Percentiles rank a stretch among this genome's conserved stretches.
phyloP scores from a whole-genome alignment of 2,329 filamentous ascomycete species.

The Talaromyces amestolkiae region DNA sequence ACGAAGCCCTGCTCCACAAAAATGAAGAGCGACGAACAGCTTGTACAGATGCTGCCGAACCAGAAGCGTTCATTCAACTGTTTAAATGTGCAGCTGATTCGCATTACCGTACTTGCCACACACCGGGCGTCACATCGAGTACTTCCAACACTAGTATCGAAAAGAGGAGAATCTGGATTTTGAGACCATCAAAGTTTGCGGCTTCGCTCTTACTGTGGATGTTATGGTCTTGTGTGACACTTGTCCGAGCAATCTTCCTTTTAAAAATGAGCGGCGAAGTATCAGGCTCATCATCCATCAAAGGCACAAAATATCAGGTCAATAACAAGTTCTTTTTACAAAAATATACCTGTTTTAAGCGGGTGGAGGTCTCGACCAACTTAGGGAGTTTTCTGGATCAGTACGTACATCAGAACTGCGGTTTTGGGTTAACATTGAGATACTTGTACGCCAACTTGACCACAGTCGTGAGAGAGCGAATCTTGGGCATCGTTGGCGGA shows the following conservation, averaged over 20 bases:
- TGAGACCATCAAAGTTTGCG: no score
- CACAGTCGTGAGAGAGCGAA: neutral
- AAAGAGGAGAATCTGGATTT: no score
- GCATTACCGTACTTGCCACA: neutral
- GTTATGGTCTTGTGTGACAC: neutral
- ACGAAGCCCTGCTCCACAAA: neutral
- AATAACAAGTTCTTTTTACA: neutral
- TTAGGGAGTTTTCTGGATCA: neutral
- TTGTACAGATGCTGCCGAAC: neutral
- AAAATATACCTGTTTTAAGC: neutral
- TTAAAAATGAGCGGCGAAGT: neutral
- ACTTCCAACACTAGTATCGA: neutral
- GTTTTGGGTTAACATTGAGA: neutral
- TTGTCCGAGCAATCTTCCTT: neutral
- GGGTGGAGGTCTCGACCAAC: neutral
- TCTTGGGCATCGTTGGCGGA: conserved; percentile 1
- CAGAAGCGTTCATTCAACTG: neutral
- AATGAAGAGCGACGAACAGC: neutral
- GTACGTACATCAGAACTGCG: neutral
- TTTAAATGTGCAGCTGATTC: conserved; percentile 3
- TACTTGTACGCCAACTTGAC: neutral
- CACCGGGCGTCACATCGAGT: neutral
- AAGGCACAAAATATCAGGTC: neutral
- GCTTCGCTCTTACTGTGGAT: no score
- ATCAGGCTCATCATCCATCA: neutral